Base-by-base conservation (phyloP, 441 rosid species). In the Jatropha podagrica region DNA sequence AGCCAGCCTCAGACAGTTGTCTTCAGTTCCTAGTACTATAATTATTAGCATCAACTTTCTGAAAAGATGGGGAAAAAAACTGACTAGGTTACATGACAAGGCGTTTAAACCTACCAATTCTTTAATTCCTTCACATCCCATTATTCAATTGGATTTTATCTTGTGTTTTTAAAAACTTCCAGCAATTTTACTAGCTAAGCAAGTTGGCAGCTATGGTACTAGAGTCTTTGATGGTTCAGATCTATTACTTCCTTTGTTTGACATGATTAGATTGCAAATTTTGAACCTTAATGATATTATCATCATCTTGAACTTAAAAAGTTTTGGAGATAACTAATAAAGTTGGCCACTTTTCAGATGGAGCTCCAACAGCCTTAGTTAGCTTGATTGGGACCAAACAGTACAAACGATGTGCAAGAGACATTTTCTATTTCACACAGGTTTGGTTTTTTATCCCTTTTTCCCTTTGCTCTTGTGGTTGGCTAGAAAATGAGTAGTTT, bases 381-480 rank as follows among this genome's bases (percentile, higher is more conserved):
- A 84, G 98, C 85, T 85, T 96, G 85, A 88, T 96, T 55, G 99
- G 99, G 76, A 76, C 71, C 44, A 96, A 93, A 58, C 99, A 96
- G 76, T 96, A 96, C 86, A 92, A 86, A 81, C 90, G 97, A 17
- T 91, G 99, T 71, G 97, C 98, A 10, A 87, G 90, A 84, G 99
- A 94, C 81, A 94, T 96, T 71, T 96, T 85, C 84, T 90, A 87
- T 80, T 96, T 96, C 86, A 91, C 97, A 73, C 99, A 96, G 97
- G 98, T 94, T 68, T 20, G 72, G 37, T 72, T 32, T 38, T 51
- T 56, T 40, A 23, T 42, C 38, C 32, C 23, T 71, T 61, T 40
- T 2, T 71, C 42, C 32, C 5, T 71, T 71, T 32, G 41, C 14
- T 37, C 9, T 7, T 27, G 14, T 42, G n/a, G 37, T 6, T 58